Percentiles rank a stretch among this genome's conserved stretches.
phyloP scores from a whole-genome alignment of 345 rosid species.

The Syzygium jambos region DNA sequence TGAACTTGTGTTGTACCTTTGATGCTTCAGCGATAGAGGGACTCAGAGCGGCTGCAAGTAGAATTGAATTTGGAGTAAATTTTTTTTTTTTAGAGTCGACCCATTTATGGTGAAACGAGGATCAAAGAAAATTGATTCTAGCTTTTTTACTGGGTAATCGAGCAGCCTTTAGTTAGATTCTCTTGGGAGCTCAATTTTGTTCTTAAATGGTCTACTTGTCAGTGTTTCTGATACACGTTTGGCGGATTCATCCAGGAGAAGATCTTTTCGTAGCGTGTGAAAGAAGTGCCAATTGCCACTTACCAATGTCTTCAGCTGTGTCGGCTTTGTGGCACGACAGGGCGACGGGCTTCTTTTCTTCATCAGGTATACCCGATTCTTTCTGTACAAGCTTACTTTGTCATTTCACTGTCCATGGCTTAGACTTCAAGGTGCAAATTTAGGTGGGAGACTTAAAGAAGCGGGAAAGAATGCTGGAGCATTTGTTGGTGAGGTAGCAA shows the following conservation, averaged over 20 bases:
- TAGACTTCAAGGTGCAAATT: neutral
- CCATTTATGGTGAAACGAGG: neutral
- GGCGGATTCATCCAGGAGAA: neutral
- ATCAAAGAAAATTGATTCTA: neutral
- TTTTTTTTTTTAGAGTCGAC: neutral
- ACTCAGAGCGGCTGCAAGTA: neutral
- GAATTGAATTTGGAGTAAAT: neutral
- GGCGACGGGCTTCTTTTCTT: slow-evolving; percentile 79
- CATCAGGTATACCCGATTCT: slow-evolving; percentile 46
- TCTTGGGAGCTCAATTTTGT: neutral
- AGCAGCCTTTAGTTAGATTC: neutral
- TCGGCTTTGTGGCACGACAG: slow-evolving; percentile 66
- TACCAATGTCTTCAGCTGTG: neutral
- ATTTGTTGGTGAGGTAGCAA: slow-evolving; percentile 76
- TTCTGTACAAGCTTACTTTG: neutral
- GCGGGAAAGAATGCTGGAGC: slow-evolving; percentile 78
- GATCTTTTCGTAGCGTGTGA: neutral
- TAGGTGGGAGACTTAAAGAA: slow-evolving; percentile 77
- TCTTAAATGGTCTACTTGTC: neutral
- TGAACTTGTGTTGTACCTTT: neutral
- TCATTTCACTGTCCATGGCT: neutral
- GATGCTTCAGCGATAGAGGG: neutral
- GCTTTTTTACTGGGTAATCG: neutral
- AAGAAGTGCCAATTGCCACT: neutral
- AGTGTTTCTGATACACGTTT: neutral